phyloP scores from a whole-genome alignment of 1,284 basidiomycete species.

The Trametes polyzona region DNA sequence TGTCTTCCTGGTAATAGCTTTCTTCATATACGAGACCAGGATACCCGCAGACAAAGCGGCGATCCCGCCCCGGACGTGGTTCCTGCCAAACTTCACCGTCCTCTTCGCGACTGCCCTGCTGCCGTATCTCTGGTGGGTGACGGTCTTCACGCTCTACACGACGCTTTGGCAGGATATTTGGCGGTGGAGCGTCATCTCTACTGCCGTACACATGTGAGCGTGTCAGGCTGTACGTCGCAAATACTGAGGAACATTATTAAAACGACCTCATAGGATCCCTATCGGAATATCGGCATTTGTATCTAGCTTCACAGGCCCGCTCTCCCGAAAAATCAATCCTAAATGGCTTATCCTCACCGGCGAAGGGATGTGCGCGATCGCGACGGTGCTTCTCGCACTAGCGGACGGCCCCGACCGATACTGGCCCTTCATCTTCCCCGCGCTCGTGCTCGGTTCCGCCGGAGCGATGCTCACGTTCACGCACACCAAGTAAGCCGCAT shows the following conservation, averaged over 20 bases:
- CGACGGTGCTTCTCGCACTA: constrained; percentile 48
- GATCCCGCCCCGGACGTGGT: constrained; percentile 47
- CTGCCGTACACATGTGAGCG: constrained; percentile 44
- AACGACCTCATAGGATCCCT: constrained; percentile 41
- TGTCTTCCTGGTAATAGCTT: constrained; percentile 40
- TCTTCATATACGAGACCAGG: constrained; percentile 47
- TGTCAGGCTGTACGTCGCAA: too few species aligned
- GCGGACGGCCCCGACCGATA: constrained; percentile 46
- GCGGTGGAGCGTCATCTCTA: constrained; percentile 42
- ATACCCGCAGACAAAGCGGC: constrained; percentile 43
- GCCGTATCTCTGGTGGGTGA: constrained; percentile 49
- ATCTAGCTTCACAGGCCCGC: constrained; percentile 42
- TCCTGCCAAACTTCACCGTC: constrained; percentile 46
- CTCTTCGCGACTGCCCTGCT: constrained; percentile 43
- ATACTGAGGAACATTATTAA: not conserved
- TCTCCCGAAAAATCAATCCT: constrained; percentile 42
- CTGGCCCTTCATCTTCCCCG: constrained; percentile 54
- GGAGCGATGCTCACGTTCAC: constrained; percentile 42
- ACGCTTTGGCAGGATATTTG: constrained; percentile 45
- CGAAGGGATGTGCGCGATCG: constrained; percentile 40
- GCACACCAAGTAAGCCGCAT: constrained; percentile 43
- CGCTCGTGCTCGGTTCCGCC: constrained; percentile 47
- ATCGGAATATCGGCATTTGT: constrained; percentile 43
- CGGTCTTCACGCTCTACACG: constrained; percentile 41
- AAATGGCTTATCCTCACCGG: constrained; percentile 52